Conservation (phyloP, 176 grass and related monocot genomes). For the Saccharum spontaneum region DNA sequence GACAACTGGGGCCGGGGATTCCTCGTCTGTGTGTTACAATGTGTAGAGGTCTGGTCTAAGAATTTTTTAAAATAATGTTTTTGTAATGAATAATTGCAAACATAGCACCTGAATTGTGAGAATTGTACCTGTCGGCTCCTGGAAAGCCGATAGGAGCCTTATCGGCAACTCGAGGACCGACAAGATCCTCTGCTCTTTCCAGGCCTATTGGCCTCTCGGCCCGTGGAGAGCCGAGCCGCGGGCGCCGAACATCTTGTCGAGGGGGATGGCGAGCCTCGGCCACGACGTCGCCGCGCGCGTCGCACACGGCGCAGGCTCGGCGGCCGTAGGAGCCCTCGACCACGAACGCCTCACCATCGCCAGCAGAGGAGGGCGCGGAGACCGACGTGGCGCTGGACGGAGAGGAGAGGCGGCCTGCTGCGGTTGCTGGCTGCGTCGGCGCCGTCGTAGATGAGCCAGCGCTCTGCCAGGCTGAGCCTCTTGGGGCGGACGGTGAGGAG, state of each 20-base stretch:
- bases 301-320: conserved; percentile 51
- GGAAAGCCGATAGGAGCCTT: no score
- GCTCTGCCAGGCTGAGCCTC: conserved; percentile 27
- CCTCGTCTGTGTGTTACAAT: no score
- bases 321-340: conserved; percentile 68
- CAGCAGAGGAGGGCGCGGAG: not conserved
- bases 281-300: conserved; percentile 39
- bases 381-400: conserved; percentile 36
- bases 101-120: no score
- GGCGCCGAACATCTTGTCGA: not conserved
- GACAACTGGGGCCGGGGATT: not conserved
- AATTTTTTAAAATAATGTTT: no score
- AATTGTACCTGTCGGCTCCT: no score
- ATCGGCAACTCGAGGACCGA: no score
- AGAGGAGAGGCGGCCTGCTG: conserved; percentile 32
- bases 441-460: conserved; percentile 67
- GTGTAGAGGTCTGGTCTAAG: no score
- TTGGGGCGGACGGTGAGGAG: conserved; percentile 55
- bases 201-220: no score
- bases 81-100: no score
- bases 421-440: not conserved
- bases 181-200: no score
- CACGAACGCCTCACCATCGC: not conserved
- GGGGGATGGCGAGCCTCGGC: not conserved
- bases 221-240: not conserved